A percentile compares a stretch with the other conserved stretches of the same genome.
These are phyloP conservation scores for Mycosarcoma maydis DNA, from an alignment of 1,284 basidiomycete genomes.

Conservation along the genomic window DNA sequence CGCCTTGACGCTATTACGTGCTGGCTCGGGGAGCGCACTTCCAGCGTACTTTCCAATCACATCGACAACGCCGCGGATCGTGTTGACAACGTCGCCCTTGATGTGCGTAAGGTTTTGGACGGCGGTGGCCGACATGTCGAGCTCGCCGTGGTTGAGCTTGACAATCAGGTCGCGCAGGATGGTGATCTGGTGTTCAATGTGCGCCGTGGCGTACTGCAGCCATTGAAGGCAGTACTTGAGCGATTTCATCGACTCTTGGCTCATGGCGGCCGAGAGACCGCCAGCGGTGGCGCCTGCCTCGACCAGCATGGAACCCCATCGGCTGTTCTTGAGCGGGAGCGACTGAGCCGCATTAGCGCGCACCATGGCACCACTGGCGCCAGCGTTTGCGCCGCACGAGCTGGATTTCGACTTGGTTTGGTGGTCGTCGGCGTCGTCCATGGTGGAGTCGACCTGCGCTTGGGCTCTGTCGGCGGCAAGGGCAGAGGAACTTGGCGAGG, in stretches of 20 bases:
- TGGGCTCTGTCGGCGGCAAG: conserved; percentile 13
- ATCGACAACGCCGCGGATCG: conserved; percentile 86
- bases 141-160: conserved; percentile 59
- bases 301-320: conserved; percentile 83
- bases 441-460: conserved; percentile 11
- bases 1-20: conserved; percentile 77
- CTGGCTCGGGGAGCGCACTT: conserved; percentile 82
- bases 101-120: conserved; percentile 73
- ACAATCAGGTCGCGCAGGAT: conserved; percentile 73
- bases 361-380: too few relatives aligned
- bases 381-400: conserved; percentile 12
- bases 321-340: conserved; percentile 68
- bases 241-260: conserved; percentile 87
- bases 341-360: conserved; percentile 60
- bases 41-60: conserved; percentile 88
- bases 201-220: conserved; percentile 85
- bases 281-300: conserved; percentile 77
- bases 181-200: conserved; percentile 86
- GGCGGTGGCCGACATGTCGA: conserved; percentile 50
- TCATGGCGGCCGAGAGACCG: conserved; percentile 84
- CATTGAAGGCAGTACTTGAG: conserved; percentile 87
- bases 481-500: conserved; percentile 6
- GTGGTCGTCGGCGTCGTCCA: conserved; percentile 24
- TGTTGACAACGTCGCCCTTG: conserved; percentile 82
- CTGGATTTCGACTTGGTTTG: conserved; percentile 12